phyloP scores from a whole-genome alignment of 2,329 filamentous ascomycete genomes.

The Myriosclerotinia duriaeana region DNA sequence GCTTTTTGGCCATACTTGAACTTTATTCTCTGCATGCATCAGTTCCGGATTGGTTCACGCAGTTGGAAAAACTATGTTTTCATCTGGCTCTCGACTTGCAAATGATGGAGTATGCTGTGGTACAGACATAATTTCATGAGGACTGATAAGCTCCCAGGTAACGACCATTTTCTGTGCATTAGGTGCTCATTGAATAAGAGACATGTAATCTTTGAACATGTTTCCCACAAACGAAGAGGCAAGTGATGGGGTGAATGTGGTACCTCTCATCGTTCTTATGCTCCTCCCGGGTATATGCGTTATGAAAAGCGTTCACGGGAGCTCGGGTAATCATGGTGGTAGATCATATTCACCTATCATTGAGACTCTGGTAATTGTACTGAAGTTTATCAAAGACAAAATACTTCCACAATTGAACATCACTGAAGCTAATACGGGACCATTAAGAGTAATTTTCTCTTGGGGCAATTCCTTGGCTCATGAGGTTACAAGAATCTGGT shows the following conservation, averaged over 20 bases:
- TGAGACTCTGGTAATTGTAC: too few relatives aligned
- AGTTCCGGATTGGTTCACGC: slow-evolving; percentile 35
- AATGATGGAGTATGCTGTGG: slow-evolving; percentile 34
- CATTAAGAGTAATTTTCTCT: too few relatives aligned
- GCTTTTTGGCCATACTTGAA: slow-evolving; percentile 25
- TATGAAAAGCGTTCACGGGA: slow-evolving; percentile 38
- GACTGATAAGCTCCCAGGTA: slow-evolving; percentile 31
- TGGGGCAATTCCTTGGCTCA: too few relatives aligned
- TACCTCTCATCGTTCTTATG: slow-evolving; percentile 44
- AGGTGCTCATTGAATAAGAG: slow-evolving; percentile 34
- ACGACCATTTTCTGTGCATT: slow-evolving; percentile 32
- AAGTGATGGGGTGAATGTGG: slow-evolving; percentile 42
- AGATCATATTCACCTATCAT: too few relatives aligned
- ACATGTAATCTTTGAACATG: slow-evolving; percentile 37
- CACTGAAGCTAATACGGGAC: too few relatives aligned
- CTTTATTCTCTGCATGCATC: slow-evolving; percentile 30
- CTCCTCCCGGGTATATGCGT: slow-evolving; percentile 38
- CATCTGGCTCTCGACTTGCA: slow-evolving; percentile 37
- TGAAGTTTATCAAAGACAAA: too few relatives aligned
- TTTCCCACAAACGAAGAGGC: slow-evolving; percentile 32
- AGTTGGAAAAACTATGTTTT: slow-evolving; percentile 34
- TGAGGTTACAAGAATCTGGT: too few relatives aligned
- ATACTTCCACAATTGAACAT: too few relatives aligned
- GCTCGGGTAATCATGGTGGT: too few relatives aligned
- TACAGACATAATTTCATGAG: slow-evolving; percentile 29